A percentile compares a stretch with the other conserved stretches of the same genome.
These are phyloP conservation scores for Phytophthora citricola DNA, from an alignment of 352 stramenopile genomes.

Conservation along the genomic window DNA sequence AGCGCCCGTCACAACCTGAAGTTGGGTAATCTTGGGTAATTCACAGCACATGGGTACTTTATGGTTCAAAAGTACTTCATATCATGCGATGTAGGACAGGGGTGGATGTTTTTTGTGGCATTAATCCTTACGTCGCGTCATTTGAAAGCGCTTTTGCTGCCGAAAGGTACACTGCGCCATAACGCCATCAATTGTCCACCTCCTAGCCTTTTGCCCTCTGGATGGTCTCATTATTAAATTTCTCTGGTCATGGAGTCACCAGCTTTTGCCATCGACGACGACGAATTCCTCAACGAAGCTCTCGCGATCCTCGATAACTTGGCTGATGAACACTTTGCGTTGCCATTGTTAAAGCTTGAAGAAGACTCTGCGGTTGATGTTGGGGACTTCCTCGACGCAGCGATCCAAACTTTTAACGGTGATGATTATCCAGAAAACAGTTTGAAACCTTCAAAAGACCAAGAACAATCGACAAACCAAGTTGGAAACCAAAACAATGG, in stretches of 20 bases:
- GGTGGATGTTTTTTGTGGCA: background rate
- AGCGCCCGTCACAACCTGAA: conserved; percentile 1
- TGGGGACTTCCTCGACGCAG: conserved; percentile 1
- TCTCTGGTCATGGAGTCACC: background rate
- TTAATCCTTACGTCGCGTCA: background rate
- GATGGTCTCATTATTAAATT: conserved; percentile 12
- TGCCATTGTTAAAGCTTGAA: background rate
- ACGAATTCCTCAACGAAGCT: conserved; percentile 5
- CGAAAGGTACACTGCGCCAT: background rate
- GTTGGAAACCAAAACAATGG: too few species aligned
- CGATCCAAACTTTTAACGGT: background rate
- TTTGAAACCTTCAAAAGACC: background rate
- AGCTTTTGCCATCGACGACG: background rate
- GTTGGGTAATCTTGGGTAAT: background rate
- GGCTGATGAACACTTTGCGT: conserved; percentile 1
- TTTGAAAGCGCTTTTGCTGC: background rate
- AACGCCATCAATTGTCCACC: background rate
- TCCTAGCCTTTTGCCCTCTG: background rate
- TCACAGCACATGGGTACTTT: too few species aligned
- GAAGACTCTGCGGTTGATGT: background rate
- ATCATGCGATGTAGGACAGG: background rate
- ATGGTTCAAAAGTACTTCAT: background rate
- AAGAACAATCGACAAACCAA: too few species aligned
- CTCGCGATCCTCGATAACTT: conserved; percentile 5
- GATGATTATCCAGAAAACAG: background rate